Base-by-base conservation (phyloP, 2,329 filamentous ascomycete genomes). In the Sporothrix globosa region DNA sequence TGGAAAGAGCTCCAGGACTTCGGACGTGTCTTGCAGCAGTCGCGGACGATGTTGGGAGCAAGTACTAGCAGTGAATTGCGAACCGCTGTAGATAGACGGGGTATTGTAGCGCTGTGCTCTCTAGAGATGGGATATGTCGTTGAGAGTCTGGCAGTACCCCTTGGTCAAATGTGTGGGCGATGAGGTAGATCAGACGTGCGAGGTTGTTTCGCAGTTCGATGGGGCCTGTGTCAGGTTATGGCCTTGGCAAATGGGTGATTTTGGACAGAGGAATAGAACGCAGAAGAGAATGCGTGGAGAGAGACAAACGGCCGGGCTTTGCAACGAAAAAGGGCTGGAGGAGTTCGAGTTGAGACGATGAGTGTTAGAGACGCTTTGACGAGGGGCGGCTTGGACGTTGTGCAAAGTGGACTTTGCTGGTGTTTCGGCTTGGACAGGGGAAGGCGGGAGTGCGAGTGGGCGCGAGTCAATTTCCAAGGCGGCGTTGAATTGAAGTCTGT, bases 331-430 rank as follows among this genome's bases (percentile, higher is more conserved):
- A 73, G 73, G 74, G 13, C 39, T 75, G 75, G 73, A 41, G 73
- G 73, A 76, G 78, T 81, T 81, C 70, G 73, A 76, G 78, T 81
- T 82, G 82, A 83, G 82, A 83, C 82, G 79, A 77, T 75, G 71
- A 71, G 70, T 79, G 82, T 83, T 79, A 82, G 81, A 82, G 80
- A 77, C 77, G 80, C 80, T 80, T 81, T 78, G 80, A 78, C 78
- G 75, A 77, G 78, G 80, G 77, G 75, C 63, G 70, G 53, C 48
- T 70, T 50, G 70, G 79, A 77, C 76, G 80, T 79, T 79, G 80
- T 77, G 79, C 77, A 77, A 75, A 77, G 77, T 78, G 77, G 75
- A 27, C 67, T 70, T 72, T 71, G 74, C 17, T 77, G 77, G 73
- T 76, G 79, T 81, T 81, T 81, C 80, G 79, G 72, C 74, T 75